Base-by-base conservation (phyloP, 2,329 filamentous ascomycete species). In the Phyllosticta ampelicida region DNA sequence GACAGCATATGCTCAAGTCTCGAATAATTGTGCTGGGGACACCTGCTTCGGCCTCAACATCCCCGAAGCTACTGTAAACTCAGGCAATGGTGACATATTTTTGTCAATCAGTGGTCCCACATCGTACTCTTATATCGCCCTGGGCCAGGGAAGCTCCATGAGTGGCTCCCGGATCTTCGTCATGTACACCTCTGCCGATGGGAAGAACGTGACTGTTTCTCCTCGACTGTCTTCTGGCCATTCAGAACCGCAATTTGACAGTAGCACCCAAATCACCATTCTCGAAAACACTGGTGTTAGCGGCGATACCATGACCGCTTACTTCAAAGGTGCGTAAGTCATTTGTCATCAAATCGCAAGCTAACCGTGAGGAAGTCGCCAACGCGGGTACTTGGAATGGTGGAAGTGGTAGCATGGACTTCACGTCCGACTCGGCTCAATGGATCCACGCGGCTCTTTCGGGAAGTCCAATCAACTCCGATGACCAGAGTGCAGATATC, bases 71-170 rank as follows among this genome's bases (percentile, higher is more conserved):
- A 82, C 80, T 4, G 77, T 77, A 1, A 74, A 72, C 2, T 77
- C 75, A 19, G 77, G 77, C 11, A 72, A 64, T 30, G 80, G 81
- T 20, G 78, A 82, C 60, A 78, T 85, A 55, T 84, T 76, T 68
- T 78, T 84, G 64, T 80, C 82, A 60, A 74, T 85, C 54, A 76
- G 74, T 51, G 79, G 78, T 2, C 80, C 82, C 1, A 75, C 74
- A 48, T 73, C 66, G 5, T 76, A 80, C 64, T 68, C 76, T 68
- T 85, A 79, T 78, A 74, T 82, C 30, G 78, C 74, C 3, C 67
- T 84, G 3, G 82, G 80, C 8, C 80, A 83, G 65, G 82, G 82
- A 23, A 70, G 63, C 1, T 62, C 66, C 19, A 85, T 84, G 82
- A 62, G 67, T 16, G 77, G 76, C 20, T 68, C 81, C 5, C 82